Conservation (phyloP, 768 basidiomycete species). For the Kondoa subrosea region DNA sequence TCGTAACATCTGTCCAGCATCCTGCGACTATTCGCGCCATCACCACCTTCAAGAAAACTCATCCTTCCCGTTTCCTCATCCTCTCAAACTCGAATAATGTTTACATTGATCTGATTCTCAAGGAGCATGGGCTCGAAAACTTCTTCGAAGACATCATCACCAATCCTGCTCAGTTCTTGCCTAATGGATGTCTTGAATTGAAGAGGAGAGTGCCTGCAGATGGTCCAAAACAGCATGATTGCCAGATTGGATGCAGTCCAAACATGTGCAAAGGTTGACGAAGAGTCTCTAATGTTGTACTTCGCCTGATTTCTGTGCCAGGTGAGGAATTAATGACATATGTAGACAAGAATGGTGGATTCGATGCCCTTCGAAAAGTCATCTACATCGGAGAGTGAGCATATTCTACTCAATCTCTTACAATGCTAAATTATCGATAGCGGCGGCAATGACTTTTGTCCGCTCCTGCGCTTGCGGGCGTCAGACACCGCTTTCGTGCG, state of each 20-base stretch:
- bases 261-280: conserved; percentile 99
- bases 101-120: conserved; percentile 75
- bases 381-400: conserved; percentile 65
- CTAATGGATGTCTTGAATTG: conserved; percentile 53
- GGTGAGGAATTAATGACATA: conserved; percentile 86
- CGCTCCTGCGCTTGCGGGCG: conserved; percentile 62
- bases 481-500: conserved; percentile 73
- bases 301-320: conserved; percentile 28
- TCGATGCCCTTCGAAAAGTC: conserved; percentile 50
- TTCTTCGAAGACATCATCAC: conserved; percentile 75
- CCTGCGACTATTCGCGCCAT: conserved; percentile 91
- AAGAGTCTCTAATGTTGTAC: conserved; percentile 3
- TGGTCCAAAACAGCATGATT: conserved; percentile 61
- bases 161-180: conserved; percentile 74
- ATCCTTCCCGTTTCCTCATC: conserved; percentile 63
- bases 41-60: conserved; percentile 52
- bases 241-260: conserved; percentile 69
- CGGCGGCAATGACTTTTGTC: conserved; percentile 89
- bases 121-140: conserved; percentile 57
- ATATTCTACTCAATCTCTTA: background rate
- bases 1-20: conserved; percentile 43
- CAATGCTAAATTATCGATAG: background rate
- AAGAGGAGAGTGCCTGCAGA: conserved; percentile 43
- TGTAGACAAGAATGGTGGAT: conserved; percentile 44
- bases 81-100: conserved; percentile 86